Base-by-base conservation (phyloP, 768 basidiomycete genomes). In the Hypholoma sublateritium region DNA sequence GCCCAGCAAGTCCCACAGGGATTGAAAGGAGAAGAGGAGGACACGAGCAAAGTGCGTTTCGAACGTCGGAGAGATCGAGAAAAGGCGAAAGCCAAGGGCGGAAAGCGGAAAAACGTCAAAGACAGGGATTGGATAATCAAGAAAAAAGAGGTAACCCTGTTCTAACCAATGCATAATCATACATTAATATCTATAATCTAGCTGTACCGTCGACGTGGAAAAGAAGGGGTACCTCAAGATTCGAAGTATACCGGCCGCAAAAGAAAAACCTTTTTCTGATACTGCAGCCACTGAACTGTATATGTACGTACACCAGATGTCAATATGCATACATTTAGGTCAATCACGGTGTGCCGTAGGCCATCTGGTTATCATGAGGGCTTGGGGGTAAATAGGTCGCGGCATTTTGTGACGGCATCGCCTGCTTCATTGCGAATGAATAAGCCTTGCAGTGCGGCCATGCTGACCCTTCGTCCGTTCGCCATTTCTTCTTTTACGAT, bases 361-460 rank as follows among this genome's bases (percentile, higher is more conserved):
- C 47, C 17, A 42, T 41, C 21, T 32, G 5, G 2, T 32, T 6
- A 55, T 65, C 54, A 58, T 62, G 61, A 54, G 62, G 65, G 62
- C 67, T 65, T 70, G 56, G 55, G 53, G 25, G 69, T 61, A 59
- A 81, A 81, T 52, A 80, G 70, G 36, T 83, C 77, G 42, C 71
- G 76, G 66, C 80, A 83, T 17, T 70, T 75, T 53, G 60, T 68
- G 12, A 91, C 69, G 7, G 86, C 89, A 11, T 83, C 80, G 60
- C 69, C 72, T 42, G 87, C 80, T 45, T 72, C 74, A 65, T 83
- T 84, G 56, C 90, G 83, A 64, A 99, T 99, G 72, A 99, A 98
- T 34, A 91, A 82, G 17, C 97, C 97, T 66, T 99, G 97, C 58
- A 99, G 75, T 36, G 91, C 86, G 34, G 97, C 97, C 97, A 99